Evolutionary conservation across 2,329 filamentous ascomycete genomes (phyloP).

Genomic region (Leptographium radiaticola): DNA sequence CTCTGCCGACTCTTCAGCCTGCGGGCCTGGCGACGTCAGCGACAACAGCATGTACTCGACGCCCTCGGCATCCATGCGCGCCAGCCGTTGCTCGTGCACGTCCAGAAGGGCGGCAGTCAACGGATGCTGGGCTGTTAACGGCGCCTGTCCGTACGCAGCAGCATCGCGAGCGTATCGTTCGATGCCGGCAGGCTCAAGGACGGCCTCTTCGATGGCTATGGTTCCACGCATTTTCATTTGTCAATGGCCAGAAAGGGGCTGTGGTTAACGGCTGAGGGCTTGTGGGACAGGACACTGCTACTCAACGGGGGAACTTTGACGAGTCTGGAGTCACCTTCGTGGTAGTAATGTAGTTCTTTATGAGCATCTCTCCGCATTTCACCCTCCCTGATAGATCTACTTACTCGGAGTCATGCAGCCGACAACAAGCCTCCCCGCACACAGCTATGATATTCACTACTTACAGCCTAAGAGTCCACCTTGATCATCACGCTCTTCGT

Average conservation of each 20-base stretch:
- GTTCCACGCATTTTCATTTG: constrained; percentile 14
- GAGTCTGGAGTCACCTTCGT: no score
- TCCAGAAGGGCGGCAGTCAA: constrained; percentile 18
- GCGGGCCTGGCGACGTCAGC: constrained; percentile 20
- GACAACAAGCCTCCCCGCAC: no score
- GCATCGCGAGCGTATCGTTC: constrained; percentile 17
- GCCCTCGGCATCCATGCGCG: constrained; percentile 21
- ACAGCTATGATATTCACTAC: no score
- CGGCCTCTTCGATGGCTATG: constrained; percentile 22
- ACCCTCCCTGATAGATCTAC: no score
- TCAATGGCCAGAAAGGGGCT: no score
- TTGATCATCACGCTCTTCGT: constrained; percentile 17
- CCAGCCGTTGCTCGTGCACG: constrained; percentile 18
- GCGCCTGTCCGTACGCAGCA: constrained; percentile 13
- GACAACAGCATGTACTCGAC: constrained; percentile 24
- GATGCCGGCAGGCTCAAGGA: constrained; percentile 19
- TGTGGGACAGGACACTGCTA: no score
- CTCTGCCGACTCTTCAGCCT: constrained; percentile 16
- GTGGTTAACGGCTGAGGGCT: no score
- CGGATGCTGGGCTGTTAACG: constrained; percentile 10
- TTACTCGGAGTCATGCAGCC: no score
- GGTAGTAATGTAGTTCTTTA: no score
- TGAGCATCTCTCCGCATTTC: no score
- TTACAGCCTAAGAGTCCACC: constrained; percentile 1
- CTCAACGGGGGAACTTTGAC: no score